Evolutionary conservation across 768 basidiomycete species (phyloP).

Genomic region (Rhodotorula toruloides): DNA sequence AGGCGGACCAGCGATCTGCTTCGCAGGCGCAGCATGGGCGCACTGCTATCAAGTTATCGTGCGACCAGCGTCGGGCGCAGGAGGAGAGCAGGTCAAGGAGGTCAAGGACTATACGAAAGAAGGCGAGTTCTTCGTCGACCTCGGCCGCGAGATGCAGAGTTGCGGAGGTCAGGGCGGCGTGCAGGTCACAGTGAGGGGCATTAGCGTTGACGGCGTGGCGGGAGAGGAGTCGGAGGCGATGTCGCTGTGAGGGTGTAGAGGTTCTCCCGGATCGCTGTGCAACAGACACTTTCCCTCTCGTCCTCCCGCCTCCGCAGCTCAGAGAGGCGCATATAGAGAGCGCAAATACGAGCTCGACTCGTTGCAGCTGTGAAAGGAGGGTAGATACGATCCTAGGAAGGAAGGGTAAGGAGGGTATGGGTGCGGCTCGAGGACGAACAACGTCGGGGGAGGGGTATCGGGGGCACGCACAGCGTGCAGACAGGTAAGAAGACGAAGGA

Average conservation of each 20-base stretch:
- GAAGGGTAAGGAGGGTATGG: neutral
- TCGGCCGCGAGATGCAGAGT: neutral
- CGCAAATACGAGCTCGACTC: neutral
- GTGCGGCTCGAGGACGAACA: neutral
- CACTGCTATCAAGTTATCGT: conserved; percentile 25
- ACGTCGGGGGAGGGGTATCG: neutral
- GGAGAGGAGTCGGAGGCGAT: conserved; percentile 9
- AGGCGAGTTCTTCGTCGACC: conserved; percentile 12
- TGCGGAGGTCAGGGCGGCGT: conserved; percentile 2
- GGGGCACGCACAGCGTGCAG: neutral
- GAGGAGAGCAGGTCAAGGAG: neutral
- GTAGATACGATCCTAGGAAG: too few relatives aligned
- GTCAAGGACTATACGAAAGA: conserved; percentile 28
- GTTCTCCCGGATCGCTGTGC: neutral
- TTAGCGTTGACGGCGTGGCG: conserved; percentile 8
- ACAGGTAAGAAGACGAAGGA: neutral
- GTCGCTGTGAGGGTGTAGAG: neutral
- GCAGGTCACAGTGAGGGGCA: conserved; percentile 6
- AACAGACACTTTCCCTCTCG: conserved; percentile 3
- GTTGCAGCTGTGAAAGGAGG: too few relatives aligned
- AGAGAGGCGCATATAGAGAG: neutral
- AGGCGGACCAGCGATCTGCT: neutral
- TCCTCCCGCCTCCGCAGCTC: neutral
- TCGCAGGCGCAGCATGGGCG: conserved; percentile 30
- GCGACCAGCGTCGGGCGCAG: neutral